Evolutionary conservation across 371 early-diverging fungal species (phyloP).

Genomic region (Mortierella sp.): DNA sequence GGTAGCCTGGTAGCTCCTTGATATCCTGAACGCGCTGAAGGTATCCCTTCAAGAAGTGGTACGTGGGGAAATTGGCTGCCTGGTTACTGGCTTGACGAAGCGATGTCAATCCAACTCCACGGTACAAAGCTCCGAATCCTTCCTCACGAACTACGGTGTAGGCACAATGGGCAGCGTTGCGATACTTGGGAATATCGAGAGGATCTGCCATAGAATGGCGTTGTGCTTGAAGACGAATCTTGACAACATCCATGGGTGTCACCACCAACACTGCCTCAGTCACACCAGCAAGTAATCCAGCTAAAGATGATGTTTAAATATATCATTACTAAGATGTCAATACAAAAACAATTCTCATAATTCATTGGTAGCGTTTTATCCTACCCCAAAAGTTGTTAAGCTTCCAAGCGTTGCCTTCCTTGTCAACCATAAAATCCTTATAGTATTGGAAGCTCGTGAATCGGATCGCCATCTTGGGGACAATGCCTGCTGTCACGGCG

Average conservation of each 20-base stretch:
- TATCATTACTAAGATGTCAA: not conserved
- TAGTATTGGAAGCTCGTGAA: slow-evolving; percentile 96
- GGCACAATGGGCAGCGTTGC: slow-evolving; percentile 94
- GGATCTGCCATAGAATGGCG: slow-evolving; percentile 97
- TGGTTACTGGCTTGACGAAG: slow-evolving; percentile 98
- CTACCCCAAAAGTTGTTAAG: slow-evolving; percentile 86
- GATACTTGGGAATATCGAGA: slow-evolving; percentile 96
- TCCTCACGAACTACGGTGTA: slow-evolving; percentile 95
- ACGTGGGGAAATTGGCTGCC: slow-evolving; percentile 98
- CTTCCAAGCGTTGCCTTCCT: slow-evolving; percentile 76
- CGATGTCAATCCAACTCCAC: slow-evolving; percentile 95
- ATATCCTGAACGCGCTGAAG: slow-evolving; percentile 75
- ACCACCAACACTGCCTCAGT: slow-evolving; percentile 98
- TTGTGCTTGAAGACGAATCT: slow-evolving; percentile 97
- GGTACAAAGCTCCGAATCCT: slow-evolving; percentile 92
- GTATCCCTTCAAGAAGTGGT: slow-evolving; percentile 90
- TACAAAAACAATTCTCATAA: not conserved
- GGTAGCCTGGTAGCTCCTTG: slow-evolving; percentile 92
- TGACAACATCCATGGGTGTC: slow-evolving; percentile 98
- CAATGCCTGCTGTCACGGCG: slow-evolving; percentile 97
- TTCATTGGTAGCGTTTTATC: slow-evolving; percentile 4
- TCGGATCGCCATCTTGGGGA: slow-evolving; percentile 99
- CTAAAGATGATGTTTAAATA: slow-evolving; percentile 55
- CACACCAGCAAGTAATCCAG: slow-evolving; percentile 95
- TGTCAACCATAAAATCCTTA: slow-evolving; percentile 86